Conservation (phyloP, 1,139 yeast genomes). For the Pichia sp. region DNA sequence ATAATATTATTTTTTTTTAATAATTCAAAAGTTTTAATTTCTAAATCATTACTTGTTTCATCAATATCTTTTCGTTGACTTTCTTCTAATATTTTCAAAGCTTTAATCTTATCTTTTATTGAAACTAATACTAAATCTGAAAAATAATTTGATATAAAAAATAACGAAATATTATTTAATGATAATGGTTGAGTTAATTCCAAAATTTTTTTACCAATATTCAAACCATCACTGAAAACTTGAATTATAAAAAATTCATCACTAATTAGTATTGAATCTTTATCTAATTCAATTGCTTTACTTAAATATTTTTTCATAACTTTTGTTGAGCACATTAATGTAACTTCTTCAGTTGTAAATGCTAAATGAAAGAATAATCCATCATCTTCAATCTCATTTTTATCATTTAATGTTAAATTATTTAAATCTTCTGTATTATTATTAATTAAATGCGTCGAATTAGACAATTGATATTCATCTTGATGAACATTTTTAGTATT, state of each 20-base stretch:
- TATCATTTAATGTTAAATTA: not conserved
- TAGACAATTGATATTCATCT: constrained; percentile 5
- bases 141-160: constrained; percentile 60
- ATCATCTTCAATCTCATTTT: constrained; percentile 20
- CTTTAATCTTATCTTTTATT: constrained; percentile 37
- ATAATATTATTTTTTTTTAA: constrained; percentile 38
- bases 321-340: constrained; percentile 40
- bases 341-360: constrained; percentile 46
- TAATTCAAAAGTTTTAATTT: constrained; percentile 34
- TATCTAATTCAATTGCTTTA: constrained; percentile 19
- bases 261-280: constrained; percentile 33
- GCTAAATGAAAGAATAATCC: constrained; percentile 47
- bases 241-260: constrained; percentile 49
- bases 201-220: constrained; percentile 49
- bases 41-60: constrained; percentile 15
- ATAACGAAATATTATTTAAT: constrained; percentile 50
- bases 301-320: constrained; percentile 19
- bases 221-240: constrained; percentile 56
- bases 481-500: not conserved
- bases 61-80: constrained; percentile 2
- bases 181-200: constrained; percentile 58
- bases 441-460: not conserved
- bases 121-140: constrained; percentile 66
- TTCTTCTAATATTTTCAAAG: constrained; percentile 37
- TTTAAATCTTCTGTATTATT: no score